Evolutionary conservation across 106 monocot genomes (phyloP), one percentile per base, ranked within the genome.

Genomic region (Acorus gramineus): DNA sequence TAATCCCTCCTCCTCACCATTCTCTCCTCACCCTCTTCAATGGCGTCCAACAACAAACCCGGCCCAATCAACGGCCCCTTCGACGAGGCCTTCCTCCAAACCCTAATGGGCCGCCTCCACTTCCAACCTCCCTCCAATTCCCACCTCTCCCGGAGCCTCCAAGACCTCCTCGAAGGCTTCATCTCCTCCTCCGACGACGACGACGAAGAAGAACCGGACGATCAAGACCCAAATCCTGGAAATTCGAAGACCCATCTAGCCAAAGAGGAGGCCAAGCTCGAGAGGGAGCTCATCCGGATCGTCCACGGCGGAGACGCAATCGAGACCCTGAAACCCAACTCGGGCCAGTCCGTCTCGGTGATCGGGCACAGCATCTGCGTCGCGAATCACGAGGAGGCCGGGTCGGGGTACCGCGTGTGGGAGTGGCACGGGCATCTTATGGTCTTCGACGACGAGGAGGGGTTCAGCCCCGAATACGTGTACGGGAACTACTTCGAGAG

Each of bases 361-460:
- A 85, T 87, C 3, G 88, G 83, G 53, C 91, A 98, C 71, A 79
- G 79, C 69, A 73, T 98, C 57, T 98, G 96, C 71, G 85, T 92
- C 10, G 96, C 83, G 5, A 71, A 73, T 61, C 91, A 92, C 71
- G 85, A 82, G 58, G 96, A 98, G 49, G 12, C 72, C 7, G 79
- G 68, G 11, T 74, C 78, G 8, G 83, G 84, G 74, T 85, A 98
- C 57, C 60, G 88, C 5, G 82, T 98, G 0, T 98, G 96, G 96
- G 96, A 98, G 69, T 98, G 96, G 96, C 96, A 98, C 65, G 96
- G 96, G 4, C 96, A 98, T 62, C 66, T 98, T 43, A 92, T 92
- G 96, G 50, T 98, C 57, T 98, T 87, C 65, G 91, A 98, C 51
- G 85, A 92, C 63, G 85, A 85, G 63, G 81, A 80, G 28, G 96